phyloP scores from a whole-genome alignment of 192 early-diverging fungal genomes.

The Linnemannia exigua region DNA sequence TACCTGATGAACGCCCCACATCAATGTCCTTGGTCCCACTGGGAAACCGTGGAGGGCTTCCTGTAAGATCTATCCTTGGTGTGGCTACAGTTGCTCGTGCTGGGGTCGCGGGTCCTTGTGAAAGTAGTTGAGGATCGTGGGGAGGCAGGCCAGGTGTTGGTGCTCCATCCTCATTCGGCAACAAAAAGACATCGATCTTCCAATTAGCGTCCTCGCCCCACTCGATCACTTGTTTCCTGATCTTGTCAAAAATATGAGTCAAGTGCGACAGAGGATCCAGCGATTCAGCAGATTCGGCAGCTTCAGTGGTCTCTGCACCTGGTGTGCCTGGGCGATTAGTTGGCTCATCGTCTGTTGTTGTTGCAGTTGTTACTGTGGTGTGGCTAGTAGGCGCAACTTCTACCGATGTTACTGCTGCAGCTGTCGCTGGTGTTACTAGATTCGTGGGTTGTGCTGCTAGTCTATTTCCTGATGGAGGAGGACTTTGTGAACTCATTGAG shows the following conservation, averaged over 20 bases:
- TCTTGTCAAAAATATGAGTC: constrained; percentile 50
- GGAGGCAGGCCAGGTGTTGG: neutral
- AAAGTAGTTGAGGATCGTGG: neutral
- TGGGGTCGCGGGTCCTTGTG: neutral
- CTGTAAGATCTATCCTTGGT: neutral
- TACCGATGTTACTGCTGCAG: neutral
- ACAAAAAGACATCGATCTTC: constrained; percentile 56
- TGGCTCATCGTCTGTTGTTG: neutral
- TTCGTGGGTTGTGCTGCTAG: neutral
- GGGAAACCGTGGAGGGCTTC: neutral
- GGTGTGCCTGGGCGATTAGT: neutral
- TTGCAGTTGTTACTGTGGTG: neutral
- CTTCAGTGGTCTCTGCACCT: neutral
- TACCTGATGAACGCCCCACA: constrained; percentile 5
- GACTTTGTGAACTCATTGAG: neutral
- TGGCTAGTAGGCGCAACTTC: neutral
- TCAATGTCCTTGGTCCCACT: constrained; percentile 7
- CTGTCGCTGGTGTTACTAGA: neutral
- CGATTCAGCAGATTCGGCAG: constrained; percentile 20
- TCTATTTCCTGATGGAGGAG: neutral
- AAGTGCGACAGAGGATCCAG: constrained; percentile 52
- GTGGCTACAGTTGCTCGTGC: neutral
- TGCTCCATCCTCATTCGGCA: constrained; percentile 41
- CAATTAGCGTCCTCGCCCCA: constrained; percentile 56
- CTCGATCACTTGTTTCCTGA: constrained; percentile 52